phyloP scores from a whole-genome alignment of 202 grass and related monocot species.

The Hordeum pubiflorum region DNA sequence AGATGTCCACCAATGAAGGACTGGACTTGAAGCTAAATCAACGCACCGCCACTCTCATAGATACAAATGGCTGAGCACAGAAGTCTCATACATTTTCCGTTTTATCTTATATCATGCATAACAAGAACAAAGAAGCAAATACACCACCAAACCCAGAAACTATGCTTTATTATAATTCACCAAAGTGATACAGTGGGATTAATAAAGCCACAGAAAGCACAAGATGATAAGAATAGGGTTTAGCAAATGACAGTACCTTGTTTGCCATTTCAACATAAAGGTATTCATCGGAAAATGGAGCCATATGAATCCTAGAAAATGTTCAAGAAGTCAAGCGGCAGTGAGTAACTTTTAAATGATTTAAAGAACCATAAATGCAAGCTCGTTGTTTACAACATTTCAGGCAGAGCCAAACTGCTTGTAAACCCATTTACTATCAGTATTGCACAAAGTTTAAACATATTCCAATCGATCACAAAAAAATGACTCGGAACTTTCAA shows the following conservation, averaged over 20 bases:
- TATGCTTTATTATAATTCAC: background rate
- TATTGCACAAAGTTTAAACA: background rate
- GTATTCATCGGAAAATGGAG: slow-evolving; percentile 98
- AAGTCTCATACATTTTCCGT: background rate
- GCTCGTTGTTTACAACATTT: slow-evolving; percentile 1
- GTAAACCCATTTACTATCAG: background rate
- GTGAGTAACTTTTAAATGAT: slow-evolving; percentile 6
- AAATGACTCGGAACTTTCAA: slow-evolving; percentile 6
- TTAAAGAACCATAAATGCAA: background rate
- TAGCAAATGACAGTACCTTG: slow-evolving; percentile 47
- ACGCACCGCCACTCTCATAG: background rate
- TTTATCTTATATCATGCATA: background rate
- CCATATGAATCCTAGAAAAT: slow-evolving; percentile 88
- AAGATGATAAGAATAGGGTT: background rate
- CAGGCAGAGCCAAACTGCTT: background rate
- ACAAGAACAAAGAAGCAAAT: background rate
- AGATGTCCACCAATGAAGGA: background rate
- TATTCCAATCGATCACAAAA: background rate
- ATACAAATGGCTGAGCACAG: background rate
- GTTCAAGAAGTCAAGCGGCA: slow-evolving; percentile 18
- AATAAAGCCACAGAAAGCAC: slow-evolving; percentile 12
- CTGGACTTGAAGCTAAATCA: background rate
- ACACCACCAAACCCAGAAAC: background rate
- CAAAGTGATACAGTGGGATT: background rate
- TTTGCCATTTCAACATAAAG: slow-evolving; percentile 99